A percentile compares a stretch with the other conserved stretches of the same genome.
These are phyloP conservation scores for Triticum urartu DNA, from an alignment of 176 grass and related monocot genomes.

Conservation along the genomic window DNA sequence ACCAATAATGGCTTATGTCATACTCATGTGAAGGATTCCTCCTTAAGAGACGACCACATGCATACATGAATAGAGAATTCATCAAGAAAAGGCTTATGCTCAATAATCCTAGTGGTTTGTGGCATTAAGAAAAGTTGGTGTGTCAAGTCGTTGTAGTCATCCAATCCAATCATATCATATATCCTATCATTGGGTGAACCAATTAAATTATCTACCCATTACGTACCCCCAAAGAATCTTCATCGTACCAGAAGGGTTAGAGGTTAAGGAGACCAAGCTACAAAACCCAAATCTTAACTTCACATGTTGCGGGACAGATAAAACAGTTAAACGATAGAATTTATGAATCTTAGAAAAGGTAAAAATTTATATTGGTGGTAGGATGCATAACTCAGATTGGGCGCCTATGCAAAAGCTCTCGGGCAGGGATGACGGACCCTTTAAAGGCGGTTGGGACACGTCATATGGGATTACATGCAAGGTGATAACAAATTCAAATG, in stretches of 20 bases:
- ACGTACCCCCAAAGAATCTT: background rate
- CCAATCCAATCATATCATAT: background rate
- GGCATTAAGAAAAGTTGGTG: background rate
- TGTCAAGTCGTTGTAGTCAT: background rate
- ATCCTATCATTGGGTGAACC: background rate
- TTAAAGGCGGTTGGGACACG: too few species aligned
- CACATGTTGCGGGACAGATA: background rate
- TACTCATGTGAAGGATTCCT: background rate
- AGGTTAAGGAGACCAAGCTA: background rate
- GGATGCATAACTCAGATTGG: too few species aligned
- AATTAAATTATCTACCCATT: background rate
- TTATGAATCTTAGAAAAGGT: background rate
- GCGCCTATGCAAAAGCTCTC: too few species aligned
- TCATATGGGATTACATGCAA: background rate
- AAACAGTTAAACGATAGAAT: background rate
- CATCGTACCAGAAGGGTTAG: background rate
- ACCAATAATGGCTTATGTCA: background rate
- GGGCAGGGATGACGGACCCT: background rate
- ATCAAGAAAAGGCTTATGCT: background rate
- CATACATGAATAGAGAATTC: background rate
- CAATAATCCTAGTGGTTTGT: background rate
- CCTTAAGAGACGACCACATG: background rate
- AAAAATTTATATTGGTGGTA: too few species aligned
- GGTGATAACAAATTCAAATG: background rate
- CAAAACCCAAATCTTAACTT: background rate